These are phyloP conservation scores for Tetradesmus obliquus DNA, from an alignment of 139 green algal species.

Conservation along the genomic window DNA sequence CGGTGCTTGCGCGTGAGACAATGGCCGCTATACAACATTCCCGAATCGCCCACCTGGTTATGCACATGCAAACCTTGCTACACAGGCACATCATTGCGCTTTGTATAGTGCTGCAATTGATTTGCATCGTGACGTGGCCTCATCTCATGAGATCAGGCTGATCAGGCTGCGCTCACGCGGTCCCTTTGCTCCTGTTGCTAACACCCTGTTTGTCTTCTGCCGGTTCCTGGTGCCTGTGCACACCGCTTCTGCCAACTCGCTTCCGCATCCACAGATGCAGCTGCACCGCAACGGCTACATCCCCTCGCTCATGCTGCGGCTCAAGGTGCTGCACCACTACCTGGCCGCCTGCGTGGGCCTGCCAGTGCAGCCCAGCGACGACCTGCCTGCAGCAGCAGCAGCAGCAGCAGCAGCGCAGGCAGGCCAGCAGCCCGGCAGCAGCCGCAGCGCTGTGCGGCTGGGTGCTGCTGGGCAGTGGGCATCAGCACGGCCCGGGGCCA, in stretches of 20 bases:
- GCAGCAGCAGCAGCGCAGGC: neutral
- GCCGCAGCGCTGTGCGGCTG: neutral
- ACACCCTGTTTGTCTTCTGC: neutral
- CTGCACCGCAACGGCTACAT: constrained; percentile 61
- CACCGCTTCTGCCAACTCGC: neutral
- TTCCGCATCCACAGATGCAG: neutral
- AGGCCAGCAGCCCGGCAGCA: neutral
- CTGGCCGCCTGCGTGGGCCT: constrained; percentile 48
- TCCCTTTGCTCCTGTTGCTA: no score
- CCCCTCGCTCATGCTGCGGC: constrained; percentile 54
- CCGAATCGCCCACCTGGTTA: no score
- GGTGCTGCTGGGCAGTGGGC: neutral
- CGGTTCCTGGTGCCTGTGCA: neutral
- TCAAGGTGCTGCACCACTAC: constrained; percentile 60
- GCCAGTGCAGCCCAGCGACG: neutral
- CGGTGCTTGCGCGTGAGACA: neutral
- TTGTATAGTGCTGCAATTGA: no score
- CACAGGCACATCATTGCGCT: no score
- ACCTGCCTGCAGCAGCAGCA: neutral
- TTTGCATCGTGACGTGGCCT: no score
- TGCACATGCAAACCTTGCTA: no score
- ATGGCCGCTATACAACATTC: no score
- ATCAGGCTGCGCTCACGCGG: no score
- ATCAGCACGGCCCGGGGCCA: neutral
- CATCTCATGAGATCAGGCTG: no score